Evolutionary conservation across 306 rosid species (phyloP).

Genomic region (Geum urbanum): DNA sequence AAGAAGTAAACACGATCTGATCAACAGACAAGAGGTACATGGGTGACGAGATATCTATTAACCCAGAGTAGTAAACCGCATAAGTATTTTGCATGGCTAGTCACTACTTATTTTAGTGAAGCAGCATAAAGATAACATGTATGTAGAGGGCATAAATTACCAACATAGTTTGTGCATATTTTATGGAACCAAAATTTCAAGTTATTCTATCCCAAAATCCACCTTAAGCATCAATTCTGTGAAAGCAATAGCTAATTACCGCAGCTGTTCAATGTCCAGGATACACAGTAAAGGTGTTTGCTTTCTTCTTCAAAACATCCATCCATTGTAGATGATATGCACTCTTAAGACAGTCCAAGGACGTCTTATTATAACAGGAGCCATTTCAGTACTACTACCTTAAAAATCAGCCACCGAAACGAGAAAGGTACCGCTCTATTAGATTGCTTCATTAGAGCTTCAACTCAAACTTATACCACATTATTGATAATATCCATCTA

Average conservation of each 20-base stretch:
- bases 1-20: background rate
- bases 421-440: too few relatives aligned
- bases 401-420: too few relatives aligned
- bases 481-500: too few relatives aligned
- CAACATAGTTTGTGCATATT: background rate
- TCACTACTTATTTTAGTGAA: background rate
- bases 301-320: background rate
- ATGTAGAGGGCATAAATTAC: background rate
- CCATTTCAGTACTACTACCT: too few relatives aligned
- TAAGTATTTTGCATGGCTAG: background rate
- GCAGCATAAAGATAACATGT: background rate
- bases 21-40: background rate
- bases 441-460: too few relatives aligned
- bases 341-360: slow-evolving; percentile 11
- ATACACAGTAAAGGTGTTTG: background rate
- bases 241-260: background rate
- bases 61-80: background rate
- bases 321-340: background rate
- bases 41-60: background rate
- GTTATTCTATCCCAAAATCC: background rate
- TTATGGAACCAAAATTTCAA: background rate
- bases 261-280: background rate
- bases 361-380: too few relatives aligned
- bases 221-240: background rate
- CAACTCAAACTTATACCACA: too few relatives aligned